Percentiles rank a stretch among this genome's conserved stretches.
These are phyloP conservation scores for Penicillium antarcticum DNA, from an alignment of 495 filamentous ascomycete species.

Conservation along the genomic window DNA sequence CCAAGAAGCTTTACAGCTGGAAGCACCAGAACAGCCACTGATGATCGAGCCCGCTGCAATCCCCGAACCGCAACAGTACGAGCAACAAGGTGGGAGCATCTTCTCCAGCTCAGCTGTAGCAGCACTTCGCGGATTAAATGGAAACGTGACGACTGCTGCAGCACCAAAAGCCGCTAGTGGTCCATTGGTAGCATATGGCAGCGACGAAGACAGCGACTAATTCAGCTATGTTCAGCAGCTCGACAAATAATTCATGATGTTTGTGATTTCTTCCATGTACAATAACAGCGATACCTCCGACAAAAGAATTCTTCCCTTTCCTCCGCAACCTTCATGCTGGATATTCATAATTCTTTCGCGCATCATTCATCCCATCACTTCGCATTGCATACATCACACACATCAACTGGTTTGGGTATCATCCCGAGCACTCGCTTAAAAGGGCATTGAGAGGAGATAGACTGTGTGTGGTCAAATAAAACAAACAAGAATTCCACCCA, in stretches of 20 bases:
- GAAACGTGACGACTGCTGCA: slow-evolving; percentile 34
- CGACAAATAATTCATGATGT: not conserved
- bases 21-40: slow-evolving; percentile 40
- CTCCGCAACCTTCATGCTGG: slow-evolving; percentile 1
- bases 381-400: no score
- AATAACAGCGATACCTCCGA: slow-evolving; percentile 40
- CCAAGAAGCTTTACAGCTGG: slow-evolving; percentile 33
- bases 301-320: slow-evolving; percentile 9
- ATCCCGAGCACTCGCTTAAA: slow-evolving; percentile 25
- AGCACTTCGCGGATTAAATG: slow-evolving; percentile 55
- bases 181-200: slow-evolving; percentile 84
- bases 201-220: slow-evolving; percentile 76
- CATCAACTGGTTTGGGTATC: slow-evolving; percentile 22
- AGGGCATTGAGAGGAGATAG: slow-evolving; percentile 23
- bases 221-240: not conserved
- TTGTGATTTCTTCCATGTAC: slow-evolving; percentile 26
- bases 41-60: slow-evolving; percentile 39
- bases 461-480: slow-evolving; percentile 3
- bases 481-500: slow-evolving; percentile 2
- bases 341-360: slow-evolving; percentile 10
- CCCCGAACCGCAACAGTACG: slow-evolving; percentile 10
- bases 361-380: slow-evolving; percentile 15
- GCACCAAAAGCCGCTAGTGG: slow-evolving; percentile 42
- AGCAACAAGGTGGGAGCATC: slow-evolving; percentile 55
- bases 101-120: slow-evolving; percentile 78